phyloP scores from a whole-genome alignment of 331 rosid genomes.

The Quercus tomentella region DNA sequence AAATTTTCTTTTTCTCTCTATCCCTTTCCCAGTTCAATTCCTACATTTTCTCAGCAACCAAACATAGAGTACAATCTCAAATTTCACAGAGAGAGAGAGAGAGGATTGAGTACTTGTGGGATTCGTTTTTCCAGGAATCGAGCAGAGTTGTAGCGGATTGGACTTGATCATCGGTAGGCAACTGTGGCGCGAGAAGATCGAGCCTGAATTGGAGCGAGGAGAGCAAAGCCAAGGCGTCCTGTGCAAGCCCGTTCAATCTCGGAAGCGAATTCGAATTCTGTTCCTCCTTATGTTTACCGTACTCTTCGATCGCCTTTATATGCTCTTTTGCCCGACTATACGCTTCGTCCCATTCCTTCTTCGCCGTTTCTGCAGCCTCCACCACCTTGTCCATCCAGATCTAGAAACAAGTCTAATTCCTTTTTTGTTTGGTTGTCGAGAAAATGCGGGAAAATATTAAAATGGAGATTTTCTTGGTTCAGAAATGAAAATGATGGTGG shows the following conservation, averaged over 20 bases:
- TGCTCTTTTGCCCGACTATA: slow-evolving; percentile 30
- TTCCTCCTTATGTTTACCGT: slow-evolving; percentile 48
- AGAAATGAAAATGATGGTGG: background rate
- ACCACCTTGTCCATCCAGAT: slow-evolving; percentile 66
- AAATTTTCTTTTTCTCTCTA: background rate
- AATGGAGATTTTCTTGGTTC: too few species aligned
- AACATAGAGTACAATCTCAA: background rate
- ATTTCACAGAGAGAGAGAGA: background rate
- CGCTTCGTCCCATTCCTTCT: slow-evolving; percentile 70
- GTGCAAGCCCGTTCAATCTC: slow-evolving; percentile 79
- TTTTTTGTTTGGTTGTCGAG: background rate
- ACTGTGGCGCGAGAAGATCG: slow-evolving; percentile 85
- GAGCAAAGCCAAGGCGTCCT: slow-evolving; percentile 70
- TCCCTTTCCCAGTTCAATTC: background rate
- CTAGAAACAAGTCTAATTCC: background rate
- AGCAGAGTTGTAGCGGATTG: slow-evolving; percentile 54
- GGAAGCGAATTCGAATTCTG: slow-evolving; percentile 47
- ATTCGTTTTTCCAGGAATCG: slow-evolving; percentile 68
- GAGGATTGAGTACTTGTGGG: slow-evolving; percentile 34
- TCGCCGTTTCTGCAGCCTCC: slow-evolving; percentile 66
- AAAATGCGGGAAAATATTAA: background rate
- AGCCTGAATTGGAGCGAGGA: slow-evolving; percentile 72
- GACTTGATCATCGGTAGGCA: slow-evolving; percentile 56
- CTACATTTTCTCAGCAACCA: background rate
- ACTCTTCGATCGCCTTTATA: slow-evolving; percentile 57